A percentile compares a stretch with the other conserved stretches of the same genome.
phyloP scores from a whole-genome alignment of 2,329 filamentous ascomycete species.

The Decorospora gaudefroyi region DNA sequence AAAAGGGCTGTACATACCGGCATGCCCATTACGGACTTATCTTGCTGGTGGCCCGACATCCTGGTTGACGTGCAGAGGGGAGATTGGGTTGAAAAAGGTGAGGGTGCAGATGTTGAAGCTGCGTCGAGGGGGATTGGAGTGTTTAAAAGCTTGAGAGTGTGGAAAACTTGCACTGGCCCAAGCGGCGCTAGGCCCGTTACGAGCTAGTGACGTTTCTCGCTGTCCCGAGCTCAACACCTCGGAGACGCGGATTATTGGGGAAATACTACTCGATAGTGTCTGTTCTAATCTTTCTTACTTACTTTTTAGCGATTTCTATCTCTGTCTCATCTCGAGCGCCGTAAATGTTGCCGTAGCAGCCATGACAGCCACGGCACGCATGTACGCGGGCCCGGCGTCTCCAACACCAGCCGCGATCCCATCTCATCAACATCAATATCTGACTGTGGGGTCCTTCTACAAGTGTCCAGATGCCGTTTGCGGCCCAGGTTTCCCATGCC shows the following conservation, averaged over 20 bases:
- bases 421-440: constrained; percentile 17
- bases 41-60: constrained; percentile 19
- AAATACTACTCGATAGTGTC: constrained; percentile 7
- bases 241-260: constrained; percentile 21
- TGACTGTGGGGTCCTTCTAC: constrained; percentile 28
- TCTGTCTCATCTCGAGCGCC: constrained; percentile 7
- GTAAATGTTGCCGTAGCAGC: constrained; percentile 32
- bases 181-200: constrained; percentile 27
- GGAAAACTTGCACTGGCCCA: constrained; percentile 32
- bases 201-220: constrained; percentile 19
- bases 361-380: too few species aligned
- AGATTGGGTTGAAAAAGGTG: constrained; percentile 27
- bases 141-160: constrained; percentile 32
- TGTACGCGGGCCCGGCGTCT: constrained; percentile 14
- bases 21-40: constrained; percentile 52
- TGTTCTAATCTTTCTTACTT: neutral
- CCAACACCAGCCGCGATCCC: constrained; percentile 16
- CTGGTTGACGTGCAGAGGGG: constrained; percentile 22
- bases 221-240: constrained; percentile 33
- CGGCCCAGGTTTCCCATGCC: constrained; percentile 12
- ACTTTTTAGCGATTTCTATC: neutral
- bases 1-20: constrained; percentile 43
- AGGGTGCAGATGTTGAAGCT: constrained; percentile 24
- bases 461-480: constrained; percentile 32
- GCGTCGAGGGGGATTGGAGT: constrained; percentile 28